Conservation (phyloP, 441 rosid genomes). For the Biscutella laevigata region DNA sequence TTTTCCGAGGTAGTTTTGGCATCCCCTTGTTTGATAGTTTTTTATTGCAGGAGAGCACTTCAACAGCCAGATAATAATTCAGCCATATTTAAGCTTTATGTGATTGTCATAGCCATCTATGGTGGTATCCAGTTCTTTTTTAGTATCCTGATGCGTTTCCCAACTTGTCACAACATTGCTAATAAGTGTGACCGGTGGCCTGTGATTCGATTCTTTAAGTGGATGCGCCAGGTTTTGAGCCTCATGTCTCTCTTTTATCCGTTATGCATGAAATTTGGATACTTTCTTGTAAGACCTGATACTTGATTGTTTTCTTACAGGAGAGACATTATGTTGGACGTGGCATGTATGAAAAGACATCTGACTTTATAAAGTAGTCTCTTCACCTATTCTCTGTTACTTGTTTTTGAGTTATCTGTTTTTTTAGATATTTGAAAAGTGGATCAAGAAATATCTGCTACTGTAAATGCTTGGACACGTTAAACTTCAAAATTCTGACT, state of each 20-base stretch:
- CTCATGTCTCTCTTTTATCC: slow-evolving; percentile 14
- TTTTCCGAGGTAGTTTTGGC: neutral
- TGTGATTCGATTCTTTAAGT: slow-evolving; percentile 68
- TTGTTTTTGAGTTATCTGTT: neutral
- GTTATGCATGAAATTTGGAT: neutral
- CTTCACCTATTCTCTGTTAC: slow-evolving; percentile 10
- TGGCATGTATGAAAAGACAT: slow-evolving; percentile 92
- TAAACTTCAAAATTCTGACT: slow-evolving; percentile 11
- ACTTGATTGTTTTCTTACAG: slow-evolving; percentile 30
- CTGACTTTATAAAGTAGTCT: slow-evolving; percentile 74
- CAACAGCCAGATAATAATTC: slow-evolving; percentile 49
- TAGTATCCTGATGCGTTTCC: slow-evolving; percentile 85
- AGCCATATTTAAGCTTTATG: slow-evolving; percentile 51
- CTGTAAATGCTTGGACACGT: neutral
- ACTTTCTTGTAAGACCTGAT: slow-evolving; percentile 6
- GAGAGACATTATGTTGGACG: slow-evolving; percentile 93
- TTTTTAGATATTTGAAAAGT: slow-evolving; percentile 8
- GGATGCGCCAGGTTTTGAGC: slow-evolving; percentile 94
- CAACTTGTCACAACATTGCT: slow-evolving; percentile 70
- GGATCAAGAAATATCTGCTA: slow-evolving; percentile 15
- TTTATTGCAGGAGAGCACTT: slow-evolving; percentile 55
- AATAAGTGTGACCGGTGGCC: slow-evolving; percentile 82
- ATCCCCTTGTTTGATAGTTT: slow-evolving; percentile 4
- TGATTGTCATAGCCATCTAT: slow-evolving; percentile 76
- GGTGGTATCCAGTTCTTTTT: slow-evolving; percentile 77